Evolutionary conservation across 1,139 yeast genomes (phyloP), one percentile per base, ranked within the genome.

Genomic region (Martiniozyma asiatica): DNA sequence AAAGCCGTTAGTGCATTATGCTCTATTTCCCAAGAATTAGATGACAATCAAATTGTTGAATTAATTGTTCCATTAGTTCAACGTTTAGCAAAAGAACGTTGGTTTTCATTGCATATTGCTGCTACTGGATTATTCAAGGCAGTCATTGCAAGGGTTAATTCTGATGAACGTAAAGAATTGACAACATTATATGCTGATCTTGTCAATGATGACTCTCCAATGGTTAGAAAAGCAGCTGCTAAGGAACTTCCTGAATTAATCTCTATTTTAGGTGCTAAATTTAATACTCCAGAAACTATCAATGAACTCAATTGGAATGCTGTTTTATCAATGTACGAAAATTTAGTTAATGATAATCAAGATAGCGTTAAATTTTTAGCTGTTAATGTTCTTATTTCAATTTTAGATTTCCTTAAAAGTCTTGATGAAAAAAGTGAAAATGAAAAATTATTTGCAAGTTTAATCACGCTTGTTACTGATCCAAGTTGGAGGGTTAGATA

Each of bases 401-500:
- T 79, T 28, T 57, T 78, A 41, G 69, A 68, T 38, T 76, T 71
- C 48, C 73, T 77, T 59, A 73, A 70, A 44, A 55, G 59, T 14
- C 67, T 42, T 14, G 56, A 66, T 35, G 82, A 77, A 44, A 54
- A 53, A 24, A 58, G 73, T 17, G 80, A 75, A 51, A 66, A 71
- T 43, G 61, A 68, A 25, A 80, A 74, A 43, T 63, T 78, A 38
- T 63, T 78, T 40, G 61, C 65, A 31, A 66, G 71, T 35, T 64
- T 84, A 4, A 65, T 78, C 39, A 72, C 73, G 42, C 66, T 92
- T 42, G 76, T 82, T 39, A 69, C 66, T 41, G 98, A 92, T 58
- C 87, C 84, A 56, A 80, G 94, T 48, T 92, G 99, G 99, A 77
- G 98, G 55, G 97, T 92, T 34, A 73, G 98, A 48, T 92, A 89